Conservation (phyloP, 176 grass and related monocot species). For the Poa annua region DNA sequence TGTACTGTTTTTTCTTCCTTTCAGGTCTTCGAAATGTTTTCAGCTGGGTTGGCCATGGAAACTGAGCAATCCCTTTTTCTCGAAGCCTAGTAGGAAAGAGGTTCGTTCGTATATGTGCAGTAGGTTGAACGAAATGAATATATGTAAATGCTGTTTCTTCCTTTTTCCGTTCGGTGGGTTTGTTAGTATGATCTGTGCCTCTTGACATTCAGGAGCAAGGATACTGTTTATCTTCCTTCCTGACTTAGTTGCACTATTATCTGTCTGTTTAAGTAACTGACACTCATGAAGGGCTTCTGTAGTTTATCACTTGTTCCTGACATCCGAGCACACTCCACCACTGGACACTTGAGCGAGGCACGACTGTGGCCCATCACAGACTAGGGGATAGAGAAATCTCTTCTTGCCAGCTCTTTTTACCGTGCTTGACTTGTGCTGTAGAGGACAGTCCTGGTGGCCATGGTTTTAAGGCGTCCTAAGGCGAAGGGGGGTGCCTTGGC, state of each 20-base stretch:
- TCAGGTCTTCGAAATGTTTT: slow-evolving; percentile 80
- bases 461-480: too few species aligned
- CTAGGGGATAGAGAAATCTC: background rate
- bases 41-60: slow-evolving; percentile 80
- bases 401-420: background rate
- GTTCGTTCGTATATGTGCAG: slow-evolving; percentile 45
- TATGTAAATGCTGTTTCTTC: background rate
- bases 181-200: slow-evolving; percentile 20
- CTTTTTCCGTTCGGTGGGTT: background rate
- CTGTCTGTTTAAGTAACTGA: background rate
- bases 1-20: slow-evolving; percentile 36
- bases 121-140: slow-evolving; percentile 18
- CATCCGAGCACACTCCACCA: background rate
- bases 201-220: slow-evolving; percentile 4
- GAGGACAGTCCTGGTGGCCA: background rate
- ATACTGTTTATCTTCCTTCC: slow-evolving; percentile 8
- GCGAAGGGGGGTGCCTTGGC: too few species aligned
- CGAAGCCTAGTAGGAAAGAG: slow-evolving; percentile 60
- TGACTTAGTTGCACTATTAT: background rate
- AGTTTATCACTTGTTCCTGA: background rate
- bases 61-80: slow-evolving; percentile 70
- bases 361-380: background rate
- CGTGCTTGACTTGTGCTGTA: too few species aligned
- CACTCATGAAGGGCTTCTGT: background rate
- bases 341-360: background rate